Evolutionary conservation across 2,329 filamentous ascomycete species (phyloP), one percentile per base, ranked within the genome.

Genomic region (Colletotrichum shisoi): DNA sequence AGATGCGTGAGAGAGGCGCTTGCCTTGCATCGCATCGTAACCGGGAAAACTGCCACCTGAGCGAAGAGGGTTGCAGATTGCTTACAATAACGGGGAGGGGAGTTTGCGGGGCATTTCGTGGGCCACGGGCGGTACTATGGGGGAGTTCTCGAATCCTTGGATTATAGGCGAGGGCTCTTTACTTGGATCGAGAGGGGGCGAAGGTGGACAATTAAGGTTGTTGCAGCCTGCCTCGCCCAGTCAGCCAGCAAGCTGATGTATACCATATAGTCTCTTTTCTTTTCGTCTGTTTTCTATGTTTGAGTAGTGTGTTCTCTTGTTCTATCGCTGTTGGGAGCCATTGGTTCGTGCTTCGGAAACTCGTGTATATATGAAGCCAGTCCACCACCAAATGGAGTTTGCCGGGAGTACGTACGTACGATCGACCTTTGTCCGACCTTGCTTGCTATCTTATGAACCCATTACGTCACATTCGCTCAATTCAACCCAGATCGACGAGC

Each of bases 1-100:
- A 56, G 65, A 68, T 21, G 54, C 65, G 46, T 68, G 51, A 68
- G 65, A n/a, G 17, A 31, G 44, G 24, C 21, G n/a, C 31, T 40
- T 60, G 42, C 60, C 54, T 52, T 57, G 39, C 34, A 45, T 54
- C 42, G 61, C 49, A 19, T 54, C 44, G 27, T 44, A 44, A 56
- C 37, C 48, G 44, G 56, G 54, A 24, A 34, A 12, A 40, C 11
- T 45, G 44, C 12, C 49, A 44, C 13, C 40, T 67, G 39, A 40
- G 53, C 48, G 46, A 62, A 46, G 64, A 53, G 44, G 48, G 63
- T 37, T 54, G 46, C 46, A 44, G 31, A 56, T 49, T 51, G 42
- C 44, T 56, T 49, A 51, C 49, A 27, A 49, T 39, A 27, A 27
- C 46, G 40, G 13, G 46, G 42, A 37, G 37, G 21, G 54, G 65